phyloP scores from a whole-genome alignment of 31 red algal species.

The Bonnemaisonia californica region DNA sequence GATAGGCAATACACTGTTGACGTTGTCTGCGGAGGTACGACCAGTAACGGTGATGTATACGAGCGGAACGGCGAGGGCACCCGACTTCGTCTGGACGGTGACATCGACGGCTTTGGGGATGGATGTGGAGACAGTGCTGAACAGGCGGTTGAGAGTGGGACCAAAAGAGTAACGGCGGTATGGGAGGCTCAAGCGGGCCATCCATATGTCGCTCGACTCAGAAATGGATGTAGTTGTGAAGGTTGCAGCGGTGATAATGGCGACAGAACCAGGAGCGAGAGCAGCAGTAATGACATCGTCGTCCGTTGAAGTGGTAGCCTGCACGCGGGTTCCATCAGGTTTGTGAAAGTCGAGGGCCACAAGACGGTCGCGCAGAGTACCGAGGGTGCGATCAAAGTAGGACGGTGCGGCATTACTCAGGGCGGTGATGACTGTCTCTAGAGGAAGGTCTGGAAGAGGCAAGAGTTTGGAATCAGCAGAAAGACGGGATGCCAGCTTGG shows the following conservation, averaged over 20 bases:
- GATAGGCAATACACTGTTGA: too few species aligned
- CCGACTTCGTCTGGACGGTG: too few species aligned
- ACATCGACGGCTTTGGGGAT: too few species aligned
- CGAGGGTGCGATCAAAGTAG: neutral
- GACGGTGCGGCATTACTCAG: neutral
- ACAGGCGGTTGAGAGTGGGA: too few species aligned
- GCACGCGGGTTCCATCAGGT: neutral
- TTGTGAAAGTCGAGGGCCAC: neutral
- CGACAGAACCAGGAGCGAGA: neutral
- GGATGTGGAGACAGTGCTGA: too few species aligned
- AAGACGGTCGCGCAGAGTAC: neutral
- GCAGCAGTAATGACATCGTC: neutral
- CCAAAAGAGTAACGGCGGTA: too few species aligned
- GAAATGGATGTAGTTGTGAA: neutral
- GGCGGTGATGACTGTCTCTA: neutral
- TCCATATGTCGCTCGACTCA: neutral
- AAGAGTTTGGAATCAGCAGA: neutral
- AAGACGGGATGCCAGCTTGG: neutral
- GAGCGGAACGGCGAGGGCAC: too few species aligned
- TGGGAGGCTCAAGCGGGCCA: neutral
- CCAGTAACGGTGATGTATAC: too few species aligned
- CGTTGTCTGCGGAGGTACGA: too few species aligned
- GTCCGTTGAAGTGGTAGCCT: neutral
- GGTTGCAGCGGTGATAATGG: neutral
- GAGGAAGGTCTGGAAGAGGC: neutral